Conservation (phyloP, 2,329 filamentous ascomycete species). For the Tolypocladium tundrense region DNA sequence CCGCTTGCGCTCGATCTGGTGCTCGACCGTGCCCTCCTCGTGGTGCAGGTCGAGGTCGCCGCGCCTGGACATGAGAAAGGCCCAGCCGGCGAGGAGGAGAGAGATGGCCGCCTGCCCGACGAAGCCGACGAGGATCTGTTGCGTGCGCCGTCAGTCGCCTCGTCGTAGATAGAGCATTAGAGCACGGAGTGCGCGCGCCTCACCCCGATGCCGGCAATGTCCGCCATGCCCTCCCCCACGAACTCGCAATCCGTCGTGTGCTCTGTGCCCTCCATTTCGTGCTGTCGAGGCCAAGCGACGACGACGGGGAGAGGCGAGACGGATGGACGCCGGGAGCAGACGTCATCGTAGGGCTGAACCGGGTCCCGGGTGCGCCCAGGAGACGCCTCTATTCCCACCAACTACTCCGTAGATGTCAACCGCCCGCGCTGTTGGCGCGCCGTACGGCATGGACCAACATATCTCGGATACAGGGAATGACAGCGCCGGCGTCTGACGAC, state of each 20-base stretch:
- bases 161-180: neutral
- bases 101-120: slow-evolving; percentile 13
- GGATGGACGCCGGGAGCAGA: neutral
- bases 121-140: slow-evolving; percentile 20
- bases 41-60: slow-evolving; percentile 15
- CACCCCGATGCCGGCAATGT: slow-evolving; percentile 21
- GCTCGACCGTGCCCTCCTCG: slow-evolving; percentile 15
- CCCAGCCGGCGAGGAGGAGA: slow-evolving; percentile 16
- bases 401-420: neutral
- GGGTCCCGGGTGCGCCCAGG: neutral
- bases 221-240: slow-evolving; percentile 17
- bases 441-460: neutral
- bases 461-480: neutral
- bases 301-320: neutral
- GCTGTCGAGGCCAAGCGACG: neutral
- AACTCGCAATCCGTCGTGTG: slow-evolving; percentile 9
- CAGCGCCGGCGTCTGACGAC: neutral
- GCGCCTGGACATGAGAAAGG: slow-evolving; percentile 19
- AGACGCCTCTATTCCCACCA: neutral
- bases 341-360: neutral
- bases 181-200: neutral
- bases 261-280: neutral
- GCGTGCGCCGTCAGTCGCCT: neutral
- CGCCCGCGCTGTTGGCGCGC: neutral
- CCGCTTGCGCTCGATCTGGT: slow-evolving; percentile 17